Evolutionary conservation across 345 rosid species (phyloP).

Genomic region (Heritiera fomes): DNA sequence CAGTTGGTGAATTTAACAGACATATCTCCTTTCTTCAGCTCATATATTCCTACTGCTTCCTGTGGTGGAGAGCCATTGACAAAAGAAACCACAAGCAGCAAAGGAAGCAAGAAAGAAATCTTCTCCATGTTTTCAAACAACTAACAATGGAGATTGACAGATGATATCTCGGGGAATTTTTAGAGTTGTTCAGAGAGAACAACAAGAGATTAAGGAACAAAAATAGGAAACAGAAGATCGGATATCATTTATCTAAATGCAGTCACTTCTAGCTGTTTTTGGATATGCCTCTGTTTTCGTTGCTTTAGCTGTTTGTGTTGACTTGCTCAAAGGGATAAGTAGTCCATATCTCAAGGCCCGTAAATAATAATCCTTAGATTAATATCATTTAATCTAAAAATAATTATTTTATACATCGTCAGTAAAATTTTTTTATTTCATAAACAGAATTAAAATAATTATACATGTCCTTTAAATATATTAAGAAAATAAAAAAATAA

Average conservation of each 20-base stretch:
- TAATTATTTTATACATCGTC: too few relatives aligned
- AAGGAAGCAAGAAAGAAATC: background rate
- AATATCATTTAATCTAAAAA: too few relatives aligned
- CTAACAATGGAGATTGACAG: background rate
- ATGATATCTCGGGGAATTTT: background rate
- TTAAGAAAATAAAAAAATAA: too few relatives aligned
- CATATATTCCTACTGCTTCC: constrained; percentile 42
- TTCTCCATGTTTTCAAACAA: constrained; percentile 9
- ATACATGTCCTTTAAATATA: too few relatives aligned
- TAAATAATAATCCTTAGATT: too few relatives aligned
- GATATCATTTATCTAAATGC: background rate
- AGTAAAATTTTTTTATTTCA: too few relatives aligned
- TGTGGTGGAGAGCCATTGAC: constrained; percentile 7
- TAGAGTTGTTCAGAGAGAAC: background rate
- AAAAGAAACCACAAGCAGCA: background rate
- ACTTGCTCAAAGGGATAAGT: background rate
- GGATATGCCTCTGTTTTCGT: background rate
- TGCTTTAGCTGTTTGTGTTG: too few relatives aligned
- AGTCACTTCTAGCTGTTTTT: background rate
- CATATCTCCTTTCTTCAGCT: constrained; percentile 70
- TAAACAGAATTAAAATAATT: too few relatives aligned
- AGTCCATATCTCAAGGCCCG: too few relatives aligned
- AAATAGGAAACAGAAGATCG: background rate
- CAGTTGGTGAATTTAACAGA: constrained; percentile 71
- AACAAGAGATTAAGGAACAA: background rate